phyloP scores from a whole-genome alignment of 2,329 filamentous ascomycete species.

The Fusarium oxysporum region DNA sequence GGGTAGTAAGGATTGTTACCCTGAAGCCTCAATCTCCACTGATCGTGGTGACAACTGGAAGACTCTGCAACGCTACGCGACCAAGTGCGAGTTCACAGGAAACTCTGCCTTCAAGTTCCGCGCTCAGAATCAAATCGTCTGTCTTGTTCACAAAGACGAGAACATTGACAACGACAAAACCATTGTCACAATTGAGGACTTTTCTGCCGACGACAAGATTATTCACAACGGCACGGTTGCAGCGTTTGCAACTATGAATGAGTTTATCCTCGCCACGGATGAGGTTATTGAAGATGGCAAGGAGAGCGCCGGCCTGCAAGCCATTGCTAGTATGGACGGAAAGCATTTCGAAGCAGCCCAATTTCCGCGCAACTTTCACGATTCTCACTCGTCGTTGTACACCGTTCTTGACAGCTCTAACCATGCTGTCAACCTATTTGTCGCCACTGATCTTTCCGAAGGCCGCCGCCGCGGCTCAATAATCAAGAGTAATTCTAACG shows the following conservation, averaged over 20 bases:
- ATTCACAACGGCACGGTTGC: conserved; percentile 70
- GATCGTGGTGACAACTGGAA: conserved; percentile 87
- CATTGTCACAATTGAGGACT: conserved; percentile 82
- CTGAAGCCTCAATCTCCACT: conserved; percentile 78
- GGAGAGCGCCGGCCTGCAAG: conserved; percentile 72
- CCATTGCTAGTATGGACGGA: conserved; percentile 88
- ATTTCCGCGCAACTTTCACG: conserved; percentile 87
- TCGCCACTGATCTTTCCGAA: conserved; percentile 76
- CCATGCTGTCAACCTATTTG: conserved; percentile 93
- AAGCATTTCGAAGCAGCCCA: conserved; percentile 82
- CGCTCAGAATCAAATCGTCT: conserved; percentile 67
- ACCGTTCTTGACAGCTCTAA: conserved; percentile 96
- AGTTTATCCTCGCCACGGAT: conserved; percentile 92
- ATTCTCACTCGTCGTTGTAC: conserved; percentile 83
- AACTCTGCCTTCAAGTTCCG: conserved; percentile 68
- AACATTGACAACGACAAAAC: conserved; percentile 71
- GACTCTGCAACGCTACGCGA: conserved; percentile 77
- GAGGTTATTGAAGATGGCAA: conserved; percentile 65
- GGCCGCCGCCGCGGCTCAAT: conserved; percentile 84
- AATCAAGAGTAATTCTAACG: conserved; percentile 98
- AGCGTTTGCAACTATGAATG: conserved; percentile 93
- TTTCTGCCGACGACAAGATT: conserved; percentile 72
- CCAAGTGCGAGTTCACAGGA: conserved; percentile 88
- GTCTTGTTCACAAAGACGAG: conserved; percentile 67
- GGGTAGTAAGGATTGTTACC: conserved; percentile 70